Conservation (phyloP, 257 asterid genomes). For the Forsythia viridissima region DNA sequence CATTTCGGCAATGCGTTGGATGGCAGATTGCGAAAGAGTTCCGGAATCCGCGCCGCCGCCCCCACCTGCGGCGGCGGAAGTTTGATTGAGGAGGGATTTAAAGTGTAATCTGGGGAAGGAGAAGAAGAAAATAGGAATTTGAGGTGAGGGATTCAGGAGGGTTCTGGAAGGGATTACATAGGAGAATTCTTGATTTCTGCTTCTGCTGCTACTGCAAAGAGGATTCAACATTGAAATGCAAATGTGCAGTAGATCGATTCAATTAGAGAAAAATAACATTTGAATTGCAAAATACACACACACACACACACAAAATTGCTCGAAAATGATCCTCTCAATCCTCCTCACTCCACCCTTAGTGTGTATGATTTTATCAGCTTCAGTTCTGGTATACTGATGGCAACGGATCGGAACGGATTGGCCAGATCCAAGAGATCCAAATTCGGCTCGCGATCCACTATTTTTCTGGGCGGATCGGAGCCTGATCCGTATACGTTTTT, state of each 20-base stretch:
- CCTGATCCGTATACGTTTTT: too few species aligned
- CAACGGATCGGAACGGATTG: too few species aligned
- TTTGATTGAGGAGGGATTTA: conserved; percentile 40
- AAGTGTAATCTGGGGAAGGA: conserved; percentile 23
- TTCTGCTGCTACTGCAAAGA: background rate
- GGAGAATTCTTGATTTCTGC: background rate
- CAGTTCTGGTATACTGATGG: background rate
- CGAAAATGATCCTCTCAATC: background rate
- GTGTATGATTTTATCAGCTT: background rate
- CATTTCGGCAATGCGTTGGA: conserved; percentile 79
- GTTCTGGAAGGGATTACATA: conserved; percentile 41
- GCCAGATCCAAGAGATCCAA: too few species aligned
- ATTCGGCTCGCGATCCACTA: too few species aligned
- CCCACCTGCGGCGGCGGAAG: conserved; percentile 35
- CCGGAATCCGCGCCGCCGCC: conserved; percentile 25
- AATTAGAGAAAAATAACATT: background rate
- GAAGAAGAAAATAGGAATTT: conserved; percentile 19
- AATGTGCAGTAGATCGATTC: background rate
- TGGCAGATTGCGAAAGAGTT: conserved; percentile 68
- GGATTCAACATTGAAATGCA: background rate
- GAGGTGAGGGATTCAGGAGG: conserved; percentile 31
- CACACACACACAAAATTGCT: background rate
- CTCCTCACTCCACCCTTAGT: background rate
- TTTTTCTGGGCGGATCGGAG: too few species aligned
- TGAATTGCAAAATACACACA: background rate